A percentile compares a stretch with the other conserved stretches of the same genome.
phyloP scores from a whole-genome alignment of 768 basidiomycete species.

The Royoungia palumana region DNA sequence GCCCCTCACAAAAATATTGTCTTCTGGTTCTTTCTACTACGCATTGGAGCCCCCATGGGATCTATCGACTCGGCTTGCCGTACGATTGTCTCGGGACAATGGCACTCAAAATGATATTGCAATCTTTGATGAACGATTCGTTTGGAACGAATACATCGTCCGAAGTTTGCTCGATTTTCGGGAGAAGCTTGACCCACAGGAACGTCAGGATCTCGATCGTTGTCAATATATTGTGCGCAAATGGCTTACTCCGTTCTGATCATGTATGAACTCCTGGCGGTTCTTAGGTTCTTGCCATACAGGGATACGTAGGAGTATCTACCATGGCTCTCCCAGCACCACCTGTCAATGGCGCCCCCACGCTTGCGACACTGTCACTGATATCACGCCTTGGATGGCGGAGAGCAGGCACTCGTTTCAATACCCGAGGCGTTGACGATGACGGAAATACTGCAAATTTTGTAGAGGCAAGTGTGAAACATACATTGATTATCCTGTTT shows the following conservation, averaged over 20 bases:
- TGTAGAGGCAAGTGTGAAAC: slow-evolving; percentile 66
- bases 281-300: slow-evolving; percentile 78
- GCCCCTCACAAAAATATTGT: slow-evolving; percentile 86
- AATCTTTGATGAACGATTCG: slow-evolving; percentile 79
- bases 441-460: slow-evolving; percentile 95
- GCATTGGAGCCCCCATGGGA: slow-evolving; percentile 84
- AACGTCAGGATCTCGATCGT: slow-evolving; percentile 71
- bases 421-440: slow-evolving; percentile 94
- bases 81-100: slow-evolving; percentile 57
- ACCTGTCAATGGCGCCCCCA: slow-evolving; percentile 69
- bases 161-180: slow-evolving; percentile 86
- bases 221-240: slow-evolving; percentile 80
- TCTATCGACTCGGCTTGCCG: slow-evolving; percentile 76
- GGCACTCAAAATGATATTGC: slow-evolving; percentile 45
- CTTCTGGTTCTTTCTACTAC: slow-evolving; percentile 92
- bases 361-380: slow-evolving; percentile 71
- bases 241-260: slow-evolving; percentile 7
- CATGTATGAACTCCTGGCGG: slow-evolving; percentile 5
- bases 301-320: slow-evolving; percentile 88
- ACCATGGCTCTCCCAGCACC: slow-evolving; percentile 75
- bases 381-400: slow-evolving; percentile 92
- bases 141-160: slow-evolving; percentile 95
- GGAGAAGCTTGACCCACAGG: slow-evolving; percentile 63
- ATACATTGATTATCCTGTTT: neutral
- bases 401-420: slow-evolving; percentile 95